Conservation (phyloP, 2,329 filamentous ascomycete genomes). For the Paradendryphiella salina region DNA sequence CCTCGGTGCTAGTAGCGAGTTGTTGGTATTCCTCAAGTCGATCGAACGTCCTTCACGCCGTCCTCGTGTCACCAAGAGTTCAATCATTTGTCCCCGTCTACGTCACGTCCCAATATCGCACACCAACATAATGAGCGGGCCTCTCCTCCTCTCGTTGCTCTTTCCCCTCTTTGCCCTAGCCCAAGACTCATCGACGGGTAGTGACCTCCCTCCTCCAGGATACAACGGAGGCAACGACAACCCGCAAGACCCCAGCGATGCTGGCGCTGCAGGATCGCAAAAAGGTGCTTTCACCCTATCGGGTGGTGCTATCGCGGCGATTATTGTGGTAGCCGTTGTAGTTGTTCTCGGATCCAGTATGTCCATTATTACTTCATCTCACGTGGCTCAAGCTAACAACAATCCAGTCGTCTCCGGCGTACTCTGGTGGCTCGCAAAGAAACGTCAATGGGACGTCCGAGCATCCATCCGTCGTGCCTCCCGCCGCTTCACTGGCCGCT, state of each 20-base stretch:
- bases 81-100: conserved; percentile 21
- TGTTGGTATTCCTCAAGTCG: conserved; percentile 32
- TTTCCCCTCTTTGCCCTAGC: conserved; percentile 37
- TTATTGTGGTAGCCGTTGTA: conserved; percentile 72
- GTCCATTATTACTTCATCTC: conserved; percentile 29
- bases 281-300: conserved; percentile 66
- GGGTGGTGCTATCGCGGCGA: conserved; percentile 70
- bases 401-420: conserved; percentile 63
- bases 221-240: conserved; percentile 47
- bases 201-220: conserved; percentile 31
- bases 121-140: conserved; percentile 32
- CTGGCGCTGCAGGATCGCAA: conserved; percentile 68
- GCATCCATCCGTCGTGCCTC: conserved; percentile 70
- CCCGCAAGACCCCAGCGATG: conserved; percentile 44
- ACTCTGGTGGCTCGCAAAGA: conserved; percentile 81
- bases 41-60: conserved; percentile 38
- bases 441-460: conserved; percentile 78
- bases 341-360: conserved; percentile 66
- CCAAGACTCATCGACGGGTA: conserved; percentile 26
- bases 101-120: conserved; percentile 16
- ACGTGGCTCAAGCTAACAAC: conserved; percentile 15
- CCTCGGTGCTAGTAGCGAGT: conserved; percentile 31
- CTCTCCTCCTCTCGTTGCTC: conserved; percentile 31
- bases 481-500: conserved; percentile 51
- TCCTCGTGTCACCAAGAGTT: conserved; percentile 34